Evolutionary conservation across 2,329 filamentous ascomycete species (phyloP).

Genomic region (Helotiales sp.): DNA sequence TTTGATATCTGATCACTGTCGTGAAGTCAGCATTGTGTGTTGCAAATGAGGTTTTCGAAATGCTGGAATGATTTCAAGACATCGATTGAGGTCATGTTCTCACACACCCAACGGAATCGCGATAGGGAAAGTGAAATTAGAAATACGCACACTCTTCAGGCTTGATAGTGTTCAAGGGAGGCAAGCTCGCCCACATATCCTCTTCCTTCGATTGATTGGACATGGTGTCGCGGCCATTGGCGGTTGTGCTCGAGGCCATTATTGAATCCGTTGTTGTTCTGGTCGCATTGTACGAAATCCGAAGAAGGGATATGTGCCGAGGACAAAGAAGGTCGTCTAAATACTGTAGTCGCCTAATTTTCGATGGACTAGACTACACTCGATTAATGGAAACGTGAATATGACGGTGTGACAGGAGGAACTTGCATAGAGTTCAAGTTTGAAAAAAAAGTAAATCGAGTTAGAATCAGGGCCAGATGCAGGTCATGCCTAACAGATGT

Average conservation of each 20-base stretch:
- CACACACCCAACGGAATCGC: not conserved
- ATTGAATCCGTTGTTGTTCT: not conserved
- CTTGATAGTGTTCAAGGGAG: conserved; percentile 1
- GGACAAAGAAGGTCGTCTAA: too few relatives aligned
- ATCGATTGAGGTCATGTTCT: not conserved
- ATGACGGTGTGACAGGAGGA: too few relatives aligned
- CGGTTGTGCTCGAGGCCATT: not conserved
- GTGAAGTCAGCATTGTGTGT: not conserved
- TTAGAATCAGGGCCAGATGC: too few relatives aligned
- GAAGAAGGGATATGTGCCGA: too few relatives aligned
- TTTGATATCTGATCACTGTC: not conserved
- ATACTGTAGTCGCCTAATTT: not conserved
- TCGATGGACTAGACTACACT: not conserved
- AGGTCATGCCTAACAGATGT: too few relatives aligned
- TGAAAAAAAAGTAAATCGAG: too few relatives aligned
- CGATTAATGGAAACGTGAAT: too few relatives aligned
- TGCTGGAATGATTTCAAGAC: not conserved
- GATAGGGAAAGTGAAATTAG: not conserved
- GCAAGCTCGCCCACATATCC: not conserved
- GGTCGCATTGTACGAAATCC: not conserved
- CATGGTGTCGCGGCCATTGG: not conserved
- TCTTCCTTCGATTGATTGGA: not conserved
- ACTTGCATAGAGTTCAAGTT: too few relatives aligned
- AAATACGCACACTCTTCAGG: not conserved
- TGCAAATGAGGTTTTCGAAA: not conserved